These are phyloP conservation scores for Aspergillus fumigatus DNA, from an alignment of 2,329 filamentous ascomycete species.

Conservation along the genomic window DNA sequence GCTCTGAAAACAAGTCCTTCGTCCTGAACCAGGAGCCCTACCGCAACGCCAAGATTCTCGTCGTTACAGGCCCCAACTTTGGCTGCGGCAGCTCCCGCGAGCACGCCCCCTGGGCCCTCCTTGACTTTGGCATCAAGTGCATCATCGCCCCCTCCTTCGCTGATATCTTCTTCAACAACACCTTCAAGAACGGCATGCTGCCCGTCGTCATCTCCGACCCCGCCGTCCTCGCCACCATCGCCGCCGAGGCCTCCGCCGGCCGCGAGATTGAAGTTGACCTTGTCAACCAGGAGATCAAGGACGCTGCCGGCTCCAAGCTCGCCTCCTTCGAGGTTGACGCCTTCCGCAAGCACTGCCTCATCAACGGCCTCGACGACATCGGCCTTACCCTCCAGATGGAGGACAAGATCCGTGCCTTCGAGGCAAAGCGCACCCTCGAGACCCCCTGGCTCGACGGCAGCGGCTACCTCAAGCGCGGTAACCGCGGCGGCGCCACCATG, in stretches of 20 bases:
- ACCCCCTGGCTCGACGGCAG: constrained; percentile 91
- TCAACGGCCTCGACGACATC: constrained; percentile 94
- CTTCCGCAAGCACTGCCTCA: constrained; percentile 89
- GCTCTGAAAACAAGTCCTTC: constrained; percentile 72
- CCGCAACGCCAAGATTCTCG: constrained; percentile 77
- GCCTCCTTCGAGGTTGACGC: constrained; percentile 82
- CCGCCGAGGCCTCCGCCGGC: constrained; percentile 71
- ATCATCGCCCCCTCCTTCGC: constrained; percentile 84
- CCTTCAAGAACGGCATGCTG: constrained; percentile 99
- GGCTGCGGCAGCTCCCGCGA: constrained; percentile 90
- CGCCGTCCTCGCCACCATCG: constrained; percentile 63
- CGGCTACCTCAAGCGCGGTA: constrained; percentile 64
- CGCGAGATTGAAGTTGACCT: constrained; percentile 87
- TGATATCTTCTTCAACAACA: constrained; percentile 99
- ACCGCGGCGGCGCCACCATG: constrained; percentile 54
- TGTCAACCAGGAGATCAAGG: constrained; percentile 75
- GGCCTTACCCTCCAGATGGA: constrained; percentile 90
- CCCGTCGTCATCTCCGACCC: constrained; percentile 71
- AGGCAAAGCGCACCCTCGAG: constrained; percentile 68
- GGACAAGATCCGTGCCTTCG: constrained; percentile 79
- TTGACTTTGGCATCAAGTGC: constrained; percentile 93
- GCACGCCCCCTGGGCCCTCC: constrained; percentile 93
- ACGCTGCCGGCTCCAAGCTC: constrained; percentile 67
- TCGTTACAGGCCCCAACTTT: constrained; percentile 90
- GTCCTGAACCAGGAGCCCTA: constrained; percentile 89